These are phyloP conservation scores for Echinochloa phyllopogon DNA, from an alignment of 176 grass and related monocot genomes.

Conservation along the genomic window DNA sequence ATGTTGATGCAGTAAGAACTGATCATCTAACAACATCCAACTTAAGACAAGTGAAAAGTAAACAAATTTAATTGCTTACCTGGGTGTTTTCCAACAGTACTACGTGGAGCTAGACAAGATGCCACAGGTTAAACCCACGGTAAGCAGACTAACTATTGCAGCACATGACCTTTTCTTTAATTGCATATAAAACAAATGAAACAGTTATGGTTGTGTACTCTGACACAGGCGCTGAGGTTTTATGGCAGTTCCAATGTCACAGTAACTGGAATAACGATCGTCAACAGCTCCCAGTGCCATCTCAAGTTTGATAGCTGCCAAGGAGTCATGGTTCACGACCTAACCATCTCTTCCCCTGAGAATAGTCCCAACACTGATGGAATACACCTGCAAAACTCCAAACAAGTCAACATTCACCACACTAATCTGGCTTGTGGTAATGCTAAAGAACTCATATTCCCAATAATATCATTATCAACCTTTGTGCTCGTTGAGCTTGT, in stretches of 20 bases:
- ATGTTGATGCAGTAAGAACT: slow-evolving; percentile 63
- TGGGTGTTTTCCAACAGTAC: slow-evolving; percentile 60
- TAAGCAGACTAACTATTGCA: slow-evolving; percentile 46
- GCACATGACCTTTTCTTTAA: not conserved
- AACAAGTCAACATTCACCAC: slow-evolving; percentile 82
- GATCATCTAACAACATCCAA: slow-evolving; percentile 29
- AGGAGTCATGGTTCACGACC: slow-evolving; percentile 71
- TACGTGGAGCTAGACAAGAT: slow-evolving; percentile 61
- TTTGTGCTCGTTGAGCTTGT: not conserved
- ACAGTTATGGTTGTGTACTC: not conserved
- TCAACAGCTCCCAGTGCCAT: slow-evolving; percentile 92
- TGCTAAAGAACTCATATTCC: slow-evolving; percentile 25
- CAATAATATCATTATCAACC: not conserved
- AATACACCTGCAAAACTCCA: slow-evolving; percentile 97
- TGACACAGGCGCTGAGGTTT: slow-evolving; percentile 85
- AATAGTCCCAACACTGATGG: slow-evolving; percentile 94
- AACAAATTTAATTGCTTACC: slow-evolving; percentile 40
- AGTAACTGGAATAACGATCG: slow-evolving; percentile 85
- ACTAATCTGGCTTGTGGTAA: slow-evolving; percentile 77
- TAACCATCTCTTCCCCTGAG: slow-evolving; percentile 83
- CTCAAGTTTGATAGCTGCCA: slow-evolving; percentile 94
- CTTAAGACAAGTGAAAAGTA: slow-evolving; percentile 36
- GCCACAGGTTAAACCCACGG: slow-evolving; percentile 85
- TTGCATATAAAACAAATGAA: slow-evolving; percentile 18
- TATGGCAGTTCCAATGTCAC: slow-evolving; percentile 95